phyloP scores from a whole-genome alignment of 441 rosid species.

The Arabidopsis lyrata region DNA sequence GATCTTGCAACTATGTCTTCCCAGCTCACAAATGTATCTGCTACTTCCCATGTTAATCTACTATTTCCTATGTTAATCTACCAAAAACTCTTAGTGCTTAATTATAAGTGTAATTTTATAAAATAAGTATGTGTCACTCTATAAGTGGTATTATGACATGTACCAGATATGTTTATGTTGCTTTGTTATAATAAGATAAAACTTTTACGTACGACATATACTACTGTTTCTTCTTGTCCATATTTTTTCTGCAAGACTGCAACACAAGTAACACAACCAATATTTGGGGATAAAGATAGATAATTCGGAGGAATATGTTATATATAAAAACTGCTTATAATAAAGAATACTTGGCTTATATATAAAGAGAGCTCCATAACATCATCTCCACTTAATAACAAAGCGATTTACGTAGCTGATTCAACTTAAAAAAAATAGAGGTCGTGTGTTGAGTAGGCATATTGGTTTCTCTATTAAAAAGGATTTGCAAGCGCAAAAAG shows the following conservation, averaged over 20 bases:
- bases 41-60: background rate
- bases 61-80: background rate
- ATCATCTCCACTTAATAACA: background rate
- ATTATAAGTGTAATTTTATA: background rate
- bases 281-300: background rate
- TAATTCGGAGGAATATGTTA: background rate
- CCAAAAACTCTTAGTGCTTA: background rate
- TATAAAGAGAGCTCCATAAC: background rate
- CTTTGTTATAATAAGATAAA: background rate
- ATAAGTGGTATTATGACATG: background rate
- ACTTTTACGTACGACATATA: background rate
- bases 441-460: background rate
- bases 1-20: conserved; percentile 13
- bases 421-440: background rate
- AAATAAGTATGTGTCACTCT: background rate
- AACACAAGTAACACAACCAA: background rate
- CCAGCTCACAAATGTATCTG: background rate
- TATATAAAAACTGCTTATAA: background rate
- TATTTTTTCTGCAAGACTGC: background rate
- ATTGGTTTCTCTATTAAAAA: no score
- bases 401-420: background rate
- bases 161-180: background rate
- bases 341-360: background rate
- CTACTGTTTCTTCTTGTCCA: conserved; percentile 2
- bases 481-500: no score